Conservation (phyloP, 2,329 filamentous ascomycete species). For the Ophiostoma sp. region DNA sequence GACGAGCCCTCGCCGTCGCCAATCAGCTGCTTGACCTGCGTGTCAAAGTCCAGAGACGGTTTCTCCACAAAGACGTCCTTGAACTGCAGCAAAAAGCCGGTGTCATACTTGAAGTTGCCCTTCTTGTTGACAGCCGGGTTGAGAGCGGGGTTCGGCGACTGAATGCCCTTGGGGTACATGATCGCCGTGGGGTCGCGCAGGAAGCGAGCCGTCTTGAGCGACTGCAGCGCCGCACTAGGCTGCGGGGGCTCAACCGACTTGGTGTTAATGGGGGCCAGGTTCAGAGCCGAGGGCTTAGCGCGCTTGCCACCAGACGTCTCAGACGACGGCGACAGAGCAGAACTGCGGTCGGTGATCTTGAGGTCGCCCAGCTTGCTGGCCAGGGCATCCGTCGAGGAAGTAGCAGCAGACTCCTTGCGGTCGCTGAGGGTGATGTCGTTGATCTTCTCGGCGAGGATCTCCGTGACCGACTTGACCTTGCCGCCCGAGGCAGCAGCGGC, state of each 20-base stretch:
- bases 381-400: constrained; percentile 44
- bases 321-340: constrained; percentile 31
- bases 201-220: constrained; percentile 88
- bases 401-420: constrained; percentile 45
- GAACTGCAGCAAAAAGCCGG: constrained; percentile 94
- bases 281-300: constrained; percentile 81
- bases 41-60: constrained; percentile 89
- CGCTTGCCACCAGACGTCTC: constrained; percentile 51
- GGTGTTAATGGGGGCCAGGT: constrained; percentile 77
- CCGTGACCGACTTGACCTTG: constrained; percentile 51
- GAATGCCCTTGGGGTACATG: constrained; percentile 77
- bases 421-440: constrained; percentile 42
- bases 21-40: constrained; percentile 82
- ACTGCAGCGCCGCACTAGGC: constrained; percentile 89
- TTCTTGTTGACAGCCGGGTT: constrained; percentile 80
- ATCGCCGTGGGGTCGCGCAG: constrained; percentile 74
- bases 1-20: constrained; percentile 67
- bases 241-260: constrained; percentile 88
- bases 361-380: constrained; percentile 54
- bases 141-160: constrained; percentile 86
- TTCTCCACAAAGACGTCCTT: constrained; percentile 95
- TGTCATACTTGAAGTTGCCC: constrained; percentile 89
- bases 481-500: constrained; percentile 42
- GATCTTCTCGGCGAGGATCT: constrained; percentile 49
- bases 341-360: constrained; percentile 43